Base-by-base conservation (phyloP, 139 green algal genomes). In the Zygnema circumcarinatum region DNA sequence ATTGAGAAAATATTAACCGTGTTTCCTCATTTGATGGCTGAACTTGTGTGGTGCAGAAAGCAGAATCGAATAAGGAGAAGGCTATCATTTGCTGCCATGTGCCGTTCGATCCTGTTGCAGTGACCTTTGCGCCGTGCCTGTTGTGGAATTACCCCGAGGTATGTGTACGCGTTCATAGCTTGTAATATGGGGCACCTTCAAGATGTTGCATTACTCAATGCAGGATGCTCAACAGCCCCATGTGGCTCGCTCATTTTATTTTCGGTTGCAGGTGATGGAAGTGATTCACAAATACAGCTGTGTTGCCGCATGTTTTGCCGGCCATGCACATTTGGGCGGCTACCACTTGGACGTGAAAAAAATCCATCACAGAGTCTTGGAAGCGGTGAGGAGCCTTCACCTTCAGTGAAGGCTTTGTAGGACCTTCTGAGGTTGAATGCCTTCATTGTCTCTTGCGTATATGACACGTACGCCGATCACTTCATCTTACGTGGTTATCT, bases 101-200 rank as follows among this genome's bases (percentile, higher is more conserved):
- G 20, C 86, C 84, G 29, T 29, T 91, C 0, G 84, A 90, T 39
- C 36, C 36, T 38, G 69, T 29, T 2, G 39, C 54, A 21, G 29
- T 41, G 36, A 32, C 40, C 11, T 39, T 39, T 29, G 75, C 25
- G 32, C 76, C 47, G 11, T 90, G 82, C 79, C 54, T 91, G 2
- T 33, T 90, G 53, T 91, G 87, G 87, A 91, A 91, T 53, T 91
- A 92, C 31, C 40, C 91, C 2, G 62, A 90, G 86, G 86, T 91
- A 25, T 75, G 11, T n/a, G n/a, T n/a, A n/a, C n/a, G n/a, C n/a
- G n/a, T n/a, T n/a, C n/a, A n/a, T n/a, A n/a, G n/a, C n/a, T n/a
- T n/a, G n/a, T n/a, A n/a, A n/a, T n/a, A n/a, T n/a, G n/a, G n/a
- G n/a, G n/a, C n/a, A n/a, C n/a, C n/a, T n/a, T n/a, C n/a, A n/a